Evolutionary conservation across 164 flowering plant genomes (phyloP), one percentile per base, ranked within the genome.

Genomic region (Aristolochia californica): DNA sequence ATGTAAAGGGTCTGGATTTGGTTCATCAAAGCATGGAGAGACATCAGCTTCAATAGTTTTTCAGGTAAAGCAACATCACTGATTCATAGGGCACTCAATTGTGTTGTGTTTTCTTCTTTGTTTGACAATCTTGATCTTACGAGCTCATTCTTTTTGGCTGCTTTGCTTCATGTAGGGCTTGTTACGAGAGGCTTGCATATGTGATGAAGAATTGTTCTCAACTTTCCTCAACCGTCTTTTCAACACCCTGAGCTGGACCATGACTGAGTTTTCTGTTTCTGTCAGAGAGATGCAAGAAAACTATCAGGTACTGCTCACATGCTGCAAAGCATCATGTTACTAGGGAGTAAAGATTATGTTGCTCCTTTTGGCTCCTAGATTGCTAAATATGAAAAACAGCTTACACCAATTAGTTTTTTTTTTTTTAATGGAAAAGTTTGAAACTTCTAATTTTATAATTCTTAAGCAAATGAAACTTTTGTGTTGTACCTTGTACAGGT

Each of bases 181-280:
- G 72, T 65, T 91, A 60, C 84, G 89, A 45, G 88, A 85, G 61
- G 85, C 83, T 58, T 91, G 88, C 65, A 66, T 74, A 27, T 60
- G 57, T 22, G 82, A 91, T 68, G 83, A 77, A 28, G 85, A 58
- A 55, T 59, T 91, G 53, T 81, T 88, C 74, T 80, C 90, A 18
- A 72, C 82, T 60, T 91, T 91, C 70, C 83, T 91, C 43, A 91
- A 91, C 67, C 87, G 84, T 28, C 70, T 91, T 17, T 91, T 91
- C 64, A 91, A 91, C 71, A 86, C 84, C 43, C 83, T 91, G 38
- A 88, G 98, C 80, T 91, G 98, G 98, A 80, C 90, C 15, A 80
- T 91, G 83, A 88, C 98, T 28, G 98, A 88, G 65, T 91, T 91
- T 66, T 91, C 98, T 53, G 87, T 88, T 75, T 85, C 90, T 0